Conservation (phyloP, 768 basidiomycete species). For the Auricularia auricula-judae region DNA sequence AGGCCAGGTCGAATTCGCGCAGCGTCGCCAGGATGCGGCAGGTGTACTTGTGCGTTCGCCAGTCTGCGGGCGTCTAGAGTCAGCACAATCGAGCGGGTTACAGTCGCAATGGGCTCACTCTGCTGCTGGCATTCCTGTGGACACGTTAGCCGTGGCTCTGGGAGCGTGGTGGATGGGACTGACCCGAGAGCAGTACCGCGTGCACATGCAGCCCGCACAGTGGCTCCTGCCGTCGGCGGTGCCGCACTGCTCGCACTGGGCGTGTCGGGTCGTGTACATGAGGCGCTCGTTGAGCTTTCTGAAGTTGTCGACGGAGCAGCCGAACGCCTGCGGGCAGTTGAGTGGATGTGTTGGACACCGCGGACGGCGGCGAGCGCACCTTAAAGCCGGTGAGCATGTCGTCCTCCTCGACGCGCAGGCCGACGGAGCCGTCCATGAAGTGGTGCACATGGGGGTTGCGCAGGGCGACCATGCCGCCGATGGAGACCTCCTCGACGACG, state of each 20-base stretch:
- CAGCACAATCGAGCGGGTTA: background rate
- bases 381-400: background rate
- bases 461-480: background rate
- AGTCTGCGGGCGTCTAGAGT: background rate
- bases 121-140: background rate
- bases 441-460: background rate
- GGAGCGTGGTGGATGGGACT: background rate
- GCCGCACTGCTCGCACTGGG: background rate
- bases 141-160: background rate
- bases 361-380: background rate
- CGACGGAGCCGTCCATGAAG: background rate
- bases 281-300: background rate
- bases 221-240: background rate
- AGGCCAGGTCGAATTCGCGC: background rate
- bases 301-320: background rate
- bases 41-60: background rate
- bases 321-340: background rate
- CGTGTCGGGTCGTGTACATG: background rate
- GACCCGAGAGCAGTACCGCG: background rate
- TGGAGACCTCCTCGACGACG: background rate
- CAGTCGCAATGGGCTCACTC: background rate
- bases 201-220: background rate
- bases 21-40: background rate
- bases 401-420: background rate
- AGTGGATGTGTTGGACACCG: background rate